These are phyloP conservation scores for Claviceps sp. DNA, from an alignment of 2,329 filamentous ascomycete species.

Conservation along the genomic window DNA sequence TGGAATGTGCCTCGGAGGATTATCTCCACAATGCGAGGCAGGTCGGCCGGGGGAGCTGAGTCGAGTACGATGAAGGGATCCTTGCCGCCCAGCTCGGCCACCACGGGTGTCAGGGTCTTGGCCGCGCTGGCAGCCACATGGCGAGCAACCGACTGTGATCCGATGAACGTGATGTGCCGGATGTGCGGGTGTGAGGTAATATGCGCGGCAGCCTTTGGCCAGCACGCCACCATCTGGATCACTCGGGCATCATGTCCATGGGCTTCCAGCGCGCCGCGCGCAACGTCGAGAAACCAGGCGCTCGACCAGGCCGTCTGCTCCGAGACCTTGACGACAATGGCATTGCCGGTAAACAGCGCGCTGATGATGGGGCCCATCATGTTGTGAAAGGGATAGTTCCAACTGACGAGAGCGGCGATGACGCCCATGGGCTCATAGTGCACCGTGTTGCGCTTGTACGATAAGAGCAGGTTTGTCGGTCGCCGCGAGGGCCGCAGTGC, in stretches of 20 bases:
- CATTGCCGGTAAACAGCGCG: conserved; percentile 81
- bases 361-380: conserved; percentile 83
- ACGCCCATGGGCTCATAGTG: conserved; percentile 87
- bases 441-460: conserved; percentile 87
- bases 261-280: conserved; percentile 61
- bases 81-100: conserved; percentile 88
- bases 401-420: conserved; percentile 82
- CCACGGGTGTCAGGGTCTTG: conserved; percentile 71
- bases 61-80: conserved; percentile 85
- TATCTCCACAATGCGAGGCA: conserved; percentile 64
- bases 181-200: conserved; percentile 77
- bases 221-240: conserved; percentile 76
- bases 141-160: conserved; percentile 74
- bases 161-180: conserved; percentile 90
- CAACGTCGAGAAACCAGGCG: conserved; percentile 66
- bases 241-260: conserved; percentile 75
- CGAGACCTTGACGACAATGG: conserved; percentile 82
- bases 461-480: conserved; percentile 85
- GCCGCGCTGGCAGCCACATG: conserved; percentile 79
- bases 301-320: conserved; percentile 94
- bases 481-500: conserved; percentile 58
- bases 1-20: conserved; percentile 91
- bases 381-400: conserved; percentile 98
- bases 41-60: conserved; percentile 46
- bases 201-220: conserved; percentile 68